phyloP scores from a whole-genome alignment of 306 rosid genomes.

The Vicia faba region DNA sequence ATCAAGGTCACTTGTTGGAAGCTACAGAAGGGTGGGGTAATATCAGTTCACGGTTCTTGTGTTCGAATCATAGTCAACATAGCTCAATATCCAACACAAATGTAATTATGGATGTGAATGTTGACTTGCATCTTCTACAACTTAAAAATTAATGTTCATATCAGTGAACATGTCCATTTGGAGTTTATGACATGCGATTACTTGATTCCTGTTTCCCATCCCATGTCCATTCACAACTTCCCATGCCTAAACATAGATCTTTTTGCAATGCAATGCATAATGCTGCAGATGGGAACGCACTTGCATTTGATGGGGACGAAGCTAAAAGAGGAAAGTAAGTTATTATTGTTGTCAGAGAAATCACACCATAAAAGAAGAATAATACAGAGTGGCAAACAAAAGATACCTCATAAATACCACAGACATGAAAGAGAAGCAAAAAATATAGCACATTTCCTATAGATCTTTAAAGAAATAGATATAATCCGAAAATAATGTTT shows the following conservation, averaged over 20 bases:
- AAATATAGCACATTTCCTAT: not conserved
- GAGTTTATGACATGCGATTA: not conserved
- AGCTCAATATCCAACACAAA: not conserved
- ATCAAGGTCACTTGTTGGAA: slow-evolving; percentile 4
- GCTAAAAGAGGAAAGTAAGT: slow-evolving; percentile 20
- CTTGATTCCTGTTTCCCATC: not conserved
- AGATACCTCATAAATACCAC: not conserved
- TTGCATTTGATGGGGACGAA: slow-evolving; percentile 30
- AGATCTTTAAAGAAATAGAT: not conserved
- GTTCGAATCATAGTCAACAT: not conserved
- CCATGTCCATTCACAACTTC: not conserved
- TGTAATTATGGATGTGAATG: slow-evolving; percentile 4
- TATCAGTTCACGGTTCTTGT: slow-evolving; percentile 2
- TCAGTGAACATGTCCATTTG: not conserved
- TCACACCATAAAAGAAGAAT: not conserved
- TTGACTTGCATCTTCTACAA: not conserved
- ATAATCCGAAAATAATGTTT: not conserved
- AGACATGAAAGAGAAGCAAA: not conserved
- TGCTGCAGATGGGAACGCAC: not conserved
- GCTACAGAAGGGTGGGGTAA: not conserved
- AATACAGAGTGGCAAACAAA: not conserved
- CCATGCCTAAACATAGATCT: not conserved
- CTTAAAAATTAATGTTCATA: not conserved
- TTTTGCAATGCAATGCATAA: not conserved
- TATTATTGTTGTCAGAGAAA: slow-evolving; percentile 15